Percentiles rank a stretch among this genome's conserved stretches.
Evolutionary conservation across 2,329 filamentous ascomycete genomes (phyloP).

Genomic region (Fusarium avenaceum): DNA sequence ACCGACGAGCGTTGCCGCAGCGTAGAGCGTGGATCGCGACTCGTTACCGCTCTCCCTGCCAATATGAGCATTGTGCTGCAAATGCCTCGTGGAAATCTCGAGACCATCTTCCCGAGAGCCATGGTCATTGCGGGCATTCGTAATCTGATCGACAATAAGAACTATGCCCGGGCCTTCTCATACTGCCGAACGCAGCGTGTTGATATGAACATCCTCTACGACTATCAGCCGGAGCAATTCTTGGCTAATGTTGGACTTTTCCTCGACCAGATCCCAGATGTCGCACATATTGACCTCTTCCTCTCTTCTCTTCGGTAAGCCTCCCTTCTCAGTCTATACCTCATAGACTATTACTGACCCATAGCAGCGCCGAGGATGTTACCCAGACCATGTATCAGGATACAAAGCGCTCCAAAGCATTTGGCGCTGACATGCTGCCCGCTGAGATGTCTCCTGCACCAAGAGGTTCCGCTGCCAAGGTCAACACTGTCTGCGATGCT

Average conservation of each 20-base stretch:
- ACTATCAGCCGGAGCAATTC: constrained; percentile 91
- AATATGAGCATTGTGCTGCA: constrained; percentile 89
- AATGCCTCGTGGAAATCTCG: constrained; percentile 95
- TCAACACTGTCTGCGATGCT: constrained; percentile 90
- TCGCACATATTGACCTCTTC: constrained; percentile 89
- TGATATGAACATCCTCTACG: constrained; percentile 97
- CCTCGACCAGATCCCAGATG: constrained; percentile 84
- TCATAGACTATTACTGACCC: constrained; percentile 46
- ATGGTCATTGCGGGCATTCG: constrained; percentile 93
- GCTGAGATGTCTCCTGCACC: constrained; percentile 30
- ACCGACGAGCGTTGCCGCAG: constrained; percentile 91
- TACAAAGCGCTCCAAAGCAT: constrained; percentile 67
- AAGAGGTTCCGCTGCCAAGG: constrained; percentile 65
- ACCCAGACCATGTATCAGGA: constrained; percentile 94
- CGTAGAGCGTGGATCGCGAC: constrained; percentile 87
- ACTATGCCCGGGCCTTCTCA: constrained; percentile 87
- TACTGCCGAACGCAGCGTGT: constrained; percentile 93
- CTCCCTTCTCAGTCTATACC: not conserved
- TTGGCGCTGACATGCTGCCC: constrained; percentile 9
- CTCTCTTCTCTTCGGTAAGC: constrained; percentile 83
- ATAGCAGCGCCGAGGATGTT: constrained; percentile 84
- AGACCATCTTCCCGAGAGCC: constrained; percentile 93
- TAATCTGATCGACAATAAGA: constrained; percentile 80
- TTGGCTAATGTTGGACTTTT: constrained; percentile 81
- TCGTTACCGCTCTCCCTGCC: constrained; percentile 91